A percentile compares a stretch with the other conserved stretches of the same genome.
These are phyloP conservation scores for Erodium moschatum DNA, from an alignment of 441 rosid genomes.

Conservation along the genomic window DNA sequence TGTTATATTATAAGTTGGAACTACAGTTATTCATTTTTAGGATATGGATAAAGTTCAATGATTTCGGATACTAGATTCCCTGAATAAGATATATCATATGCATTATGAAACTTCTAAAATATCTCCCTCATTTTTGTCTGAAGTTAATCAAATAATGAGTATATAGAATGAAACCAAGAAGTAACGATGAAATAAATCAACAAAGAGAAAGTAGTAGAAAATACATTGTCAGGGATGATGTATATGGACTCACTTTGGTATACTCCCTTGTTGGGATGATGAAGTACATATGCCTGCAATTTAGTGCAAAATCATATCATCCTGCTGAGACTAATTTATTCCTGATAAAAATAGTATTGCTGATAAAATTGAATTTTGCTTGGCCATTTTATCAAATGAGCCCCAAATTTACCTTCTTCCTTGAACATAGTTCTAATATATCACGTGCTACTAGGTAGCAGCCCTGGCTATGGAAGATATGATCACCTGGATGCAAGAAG, in stretches of 20 bases:
- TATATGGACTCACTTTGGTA: background rate
- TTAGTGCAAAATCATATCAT: background rate
- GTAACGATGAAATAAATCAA: background rate
- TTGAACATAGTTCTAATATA: conserved; percentile 71
- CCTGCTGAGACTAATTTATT: background rate
- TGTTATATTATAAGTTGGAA: background rate
- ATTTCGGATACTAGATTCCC: background rate
- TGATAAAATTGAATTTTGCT: conserved; percentile 20
- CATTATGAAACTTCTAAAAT: background rate
- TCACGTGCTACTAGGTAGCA: conserved; percentile 95
- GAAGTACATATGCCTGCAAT: background rate
- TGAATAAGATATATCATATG: background rate
- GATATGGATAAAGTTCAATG: conserved; percentile 1
- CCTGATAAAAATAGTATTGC: conserved; percentile 18
- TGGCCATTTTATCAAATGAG: conserved; percentile 27
- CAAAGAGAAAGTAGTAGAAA: background rate
- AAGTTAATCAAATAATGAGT: background rate
- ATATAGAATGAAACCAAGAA: background rate
- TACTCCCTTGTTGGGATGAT: background rate
- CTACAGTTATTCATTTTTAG: background rate
- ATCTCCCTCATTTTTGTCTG: background rate
- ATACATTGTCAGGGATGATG: background rate
- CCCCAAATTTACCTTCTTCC: conserved; percentile 47
- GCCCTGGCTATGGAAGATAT: conserved; percentile 99
- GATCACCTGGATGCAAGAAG: conserved; percentile 99